Evolutionary conservation across 2,329 filamentous ascomycete genomes (phyloP).

Genomic region (Raffaelea albimanens): DNA sequence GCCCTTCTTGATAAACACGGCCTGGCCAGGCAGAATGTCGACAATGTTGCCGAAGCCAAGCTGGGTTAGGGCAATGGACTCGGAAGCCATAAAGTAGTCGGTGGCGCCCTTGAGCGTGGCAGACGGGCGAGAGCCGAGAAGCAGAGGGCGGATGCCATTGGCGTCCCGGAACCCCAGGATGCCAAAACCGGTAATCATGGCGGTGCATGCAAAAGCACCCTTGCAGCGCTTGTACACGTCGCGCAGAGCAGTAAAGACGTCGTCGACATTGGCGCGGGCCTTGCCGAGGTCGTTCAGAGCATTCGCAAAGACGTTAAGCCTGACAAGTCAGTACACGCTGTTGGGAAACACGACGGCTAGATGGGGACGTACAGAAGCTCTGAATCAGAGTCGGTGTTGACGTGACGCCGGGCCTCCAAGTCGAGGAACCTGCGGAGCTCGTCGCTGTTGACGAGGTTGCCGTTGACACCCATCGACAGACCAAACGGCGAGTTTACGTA

Average conservation of each 20-base stretch:
- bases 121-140: slow-evolving; percentile 65
- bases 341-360: too few relatives aligned
- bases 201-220: slow-evolving; percentile 73
- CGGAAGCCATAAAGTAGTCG: slow-evolving; percentile 76
- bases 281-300: slow-evolving; percentile 78
- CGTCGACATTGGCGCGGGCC: slow-evolving; percentile 69
- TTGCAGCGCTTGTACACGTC: slow-evolving; percentile 66
- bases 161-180: slow-evolving; percentile 65
- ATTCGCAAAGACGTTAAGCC: slow-evolving; percentile 80
- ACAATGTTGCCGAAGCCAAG: slow-evolving; percentile 67
- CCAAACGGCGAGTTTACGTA: slow-evolving; percentile 84
- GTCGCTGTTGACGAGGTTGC: slow-evolving; percentile 72
- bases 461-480: slow-evolving; percentile 76
- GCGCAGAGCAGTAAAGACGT: slow-evolving; percentile 64
- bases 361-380: slow-evolving; percentile 39
- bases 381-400: slow-evolving; percentile 83
- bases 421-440: slow-evolving; percentile 65
- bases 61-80: slow-evolving; percentile 73
- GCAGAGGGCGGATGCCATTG: slow-evolving; percentile 76
- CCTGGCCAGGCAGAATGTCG: slow-evolving; percentile 74
- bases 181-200: slow-evolving; percentile 76
- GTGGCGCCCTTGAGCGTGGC: slow-evolving; percentile 39
- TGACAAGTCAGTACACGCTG: too few relatives aligned
- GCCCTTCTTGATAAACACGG: slow-evolving; percentile 55
- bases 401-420: slow-evolving; percentile 68